Base-by-base conservation (phyloP, 169 alveolate species). In the Theileria orientalis region DNA sequence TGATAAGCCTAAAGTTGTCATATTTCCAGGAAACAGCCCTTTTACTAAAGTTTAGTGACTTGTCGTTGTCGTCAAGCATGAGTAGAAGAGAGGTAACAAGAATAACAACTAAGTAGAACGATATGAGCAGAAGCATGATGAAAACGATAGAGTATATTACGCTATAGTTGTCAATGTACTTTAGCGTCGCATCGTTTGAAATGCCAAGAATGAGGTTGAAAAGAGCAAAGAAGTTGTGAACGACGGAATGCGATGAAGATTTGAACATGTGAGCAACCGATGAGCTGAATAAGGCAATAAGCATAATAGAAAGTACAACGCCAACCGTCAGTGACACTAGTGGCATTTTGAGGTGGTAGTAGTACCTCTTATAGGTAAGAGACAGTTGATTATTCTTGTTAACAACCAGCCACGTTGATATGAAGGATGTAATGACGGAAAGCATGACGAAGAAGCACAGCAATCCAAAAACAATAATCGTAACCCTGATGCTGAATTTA, bases 171-270 rank as follows among this genome's bases (percentile, higher is more conserved):
- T 54, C 62, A 2, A 56, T 32, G 69, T 69, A 76, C 29, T 49
- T 49, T 2, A 47, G 69, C 27, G 73, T 74, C 16, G 52, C 66
- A 14, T 32, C 52, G 57, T 57, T 61, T 5, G 21, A 21, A 16
- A 69, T 75, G n/a, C 86, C 86, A 3, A 75, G 51, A 41, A 76
- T 29, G 61, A 76, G 44, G 74, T 69, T 68, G 23, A 60, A 41
- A 44, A 69, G 33, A 5, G 73, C 70, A 6, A 67, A 35, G 41
- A 76, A 61, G 74, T 76, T 57, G 44, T 70, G 44, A 13, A 52
- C 44, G 40, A 76, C 33, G 11, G 79, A 66, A 8, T 61, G 59
- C 32, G 40, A 41, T 3, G 62, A 40, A 19, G 76, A 41, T 8
- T 33, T 23, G 41, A 69, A 42, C 62, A 30, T 54, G 74, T 76